These are phyloP conservation scores for Dinochytrium kinnereticum DNA, from an alignment of 371 early-diverging fungal genomes.

Conservation along the genomic window DNA sequence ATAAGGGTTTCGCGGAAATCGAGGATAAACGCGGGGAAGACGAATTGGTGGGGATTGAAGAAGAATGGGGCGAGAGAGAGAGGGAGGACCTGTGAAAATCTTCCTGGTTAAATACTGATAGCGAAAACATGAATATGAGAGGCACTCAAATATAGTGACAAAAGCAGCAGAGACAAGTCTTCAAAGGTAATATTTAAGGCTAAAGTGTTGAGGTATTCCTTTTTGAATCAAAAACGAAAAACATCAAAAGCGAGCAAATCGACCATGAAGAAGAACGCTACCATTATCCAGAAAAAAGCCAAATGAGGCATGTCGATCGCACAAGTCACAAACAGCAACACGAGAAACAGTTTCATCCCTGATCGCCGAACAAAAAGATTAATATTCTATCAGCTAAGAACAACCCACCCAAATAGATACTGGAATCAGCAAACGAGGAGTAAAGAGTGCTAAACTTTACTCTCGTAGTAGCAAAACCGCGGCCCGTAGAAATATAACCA, in stretches of 20 bases:
- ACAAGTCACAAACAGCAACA: conserved; percentile 76
- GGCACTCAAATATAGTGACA: too few relatives aligned
- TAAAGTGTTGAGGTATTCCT: too few relatives aligned
- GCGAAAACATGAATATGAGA: too few relatives aligned
- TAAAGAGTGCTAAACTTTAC: conserved; percentile 78
- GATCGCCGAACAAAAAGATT: background rate
- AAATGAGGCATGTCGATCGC: conserved; percentile 75
- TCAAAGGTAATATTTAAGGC: too few relatives aligned
- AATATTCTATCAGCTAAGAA: too few relatives aligned
- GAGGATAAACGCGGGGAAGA: conserved; percentile 21
- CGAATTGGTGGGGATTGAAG: conserved; percentile 43
- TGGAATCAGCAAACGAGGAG: conserved; percentile 77
- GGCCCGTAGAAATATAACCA: conserved; percentile 83
- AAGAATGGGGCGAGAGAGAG: conserved; percentile 36
- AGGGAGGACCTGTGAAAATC: conserved; percentile 38
- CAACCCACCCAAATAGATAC: conserved; percentile 83
- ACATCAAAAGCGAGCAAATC: background rate
- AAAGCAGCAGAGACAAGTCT: too few relatives aligned
- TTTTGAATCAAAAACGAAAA: too few relatives aligned
- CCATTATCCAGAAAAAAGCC: conserved; percentile 87
- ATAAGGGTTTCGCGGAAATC: conserved; percentile 23
- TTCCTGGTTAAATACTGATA: too few relatives aligned
- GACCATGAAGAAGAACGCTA: conserved; percentile 24
- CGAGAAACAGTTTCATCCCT: conserved; percentile 65
- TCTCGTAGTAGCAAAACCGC: conserved; percentile 90